These are phyloP conservation scores for Smittium culicis DNA, from an alignment of 371 early-diverging fungal genomes.

Conservation along the genomic window DNA sequence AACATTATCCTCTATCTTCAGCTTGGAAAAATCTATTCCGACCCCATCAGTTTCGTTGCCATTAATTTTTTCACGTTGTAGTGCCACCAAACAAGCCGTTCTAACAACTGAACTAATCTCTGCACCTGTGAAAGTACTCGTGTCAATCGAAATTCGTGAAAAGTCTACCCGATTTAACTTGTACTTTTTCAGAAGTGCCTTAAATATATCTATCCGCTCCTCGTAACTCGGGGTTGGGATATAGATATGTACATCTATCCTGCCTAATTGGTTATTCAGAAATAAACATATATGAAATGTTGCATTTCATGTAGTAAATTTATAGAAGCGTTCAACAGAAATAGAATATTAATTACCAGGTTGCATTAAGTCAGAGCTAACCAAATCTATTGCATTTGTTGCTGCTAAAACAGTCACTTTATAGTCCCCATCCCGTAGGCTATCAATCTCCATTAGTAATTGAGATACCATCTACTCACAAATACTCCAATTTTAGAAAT, in stretches of 20 bases:
- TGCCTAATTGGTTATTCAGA: too few species aligned
- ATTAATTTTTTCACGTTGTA: too few species aligned
- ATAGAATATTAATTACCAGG: too few species aligned
- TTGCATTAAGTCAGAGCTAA: slow-evolving; percentile 98
- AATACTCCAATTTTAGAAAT: too few species aligned
- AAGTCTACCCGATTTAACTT: slow-evolving; percentile 73
- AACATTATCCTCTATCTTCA: too few species aligned
- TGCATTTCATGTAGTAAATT: too few species aligned
- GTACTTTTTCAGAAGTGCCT: slow-evolving; percentile 82
- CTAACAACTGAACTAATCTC: neutral
- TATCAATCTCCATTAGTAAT: slow-evolving; percentile 98
- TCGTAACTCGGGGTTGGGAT: slow-evolving; percentile 99
- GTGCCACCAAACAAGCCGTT: neutral
- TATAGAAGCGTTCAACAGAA: too few species aligned
- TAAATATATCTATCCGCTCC: slow-evolving; percentile 97
- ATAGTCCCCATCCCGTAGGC: slow-evolving; percentile 86
- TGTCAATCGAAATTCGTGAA: slow-evolving; percentile 95
- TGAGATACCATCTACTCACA: slow-evolving; percentile 91
- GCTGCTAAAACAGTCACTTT: slow-evolving; percentile 97
- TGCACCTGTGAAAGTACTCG: slow-evolving; percentile 72
- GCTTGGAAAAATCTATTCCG: too few species aligned
- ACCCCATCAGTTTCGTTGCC: too few species aligned
- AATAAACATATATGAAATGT: neutral
- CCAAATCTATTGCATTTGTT: slow-evolving; percentile 97
- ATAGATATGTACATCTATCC: slow-evolving; percentile 99